Evolutionary conservation across 1,284 basidiomycete genomes (phyloP), one percentile per base, ranked within the genome.

Genomic region (Cronartium quercuum): DNA sequence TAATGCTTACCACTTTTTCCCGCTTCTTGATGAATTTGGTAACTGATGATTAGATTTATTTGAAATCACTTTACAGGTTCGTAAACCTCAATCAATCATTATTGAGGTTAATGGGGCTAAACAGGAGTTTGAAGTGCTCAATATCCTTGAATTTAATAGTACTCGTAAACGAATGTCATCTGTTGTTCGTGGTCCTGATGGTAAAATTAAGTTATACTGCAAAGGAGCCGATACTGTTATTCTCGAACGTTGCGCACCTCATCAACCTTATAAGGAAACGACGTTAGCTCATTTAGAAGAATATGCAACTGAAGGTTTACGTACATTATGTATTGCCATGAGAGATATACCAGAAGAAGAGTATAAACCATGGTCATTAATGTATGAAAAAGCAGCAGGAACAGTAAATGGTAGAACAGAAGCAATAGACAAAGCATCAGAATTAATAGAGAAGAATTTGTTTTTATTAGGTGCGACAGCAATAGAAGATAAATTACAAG

Each of bases 211-310:
- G 83, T 83, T 99, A 12, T 98, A 91, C 81, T 94, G 91, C 79
- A 99, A 99, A 82, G 96, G 96, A 38, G 96, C 96, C 1, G 96
- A 99, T 81, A 98, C 94, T 1, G 96, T 98, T 78, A 97, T 97
- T 78, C 84, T 92, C 68, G 94, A 97, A 81, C 87, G 94, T 13
- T 82, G 97, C 24, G 86, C 86, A 18, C 88, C 88, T 77, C 81
- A 82, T 21, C 93, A 97, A 81, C 85, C 88, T 0, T 94, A 89
- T 79, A 89, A 89, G 0, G 95, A 98, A 79, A 87, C 88, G 80
- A 98, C 96, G 0, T 81, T 95, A 34, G 84, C 86, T 0, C 94
- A 98, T 82, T 88, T 98, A 15, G 95, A 98, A 90, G 94, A 95
- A 76, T 97, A 95, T 79, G 96, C 96, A 0, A 96, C 94, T 0